phyloP scores from a whole-genome alignment of 345 rosid species.

The Laguncularia racemosa region DNA sequence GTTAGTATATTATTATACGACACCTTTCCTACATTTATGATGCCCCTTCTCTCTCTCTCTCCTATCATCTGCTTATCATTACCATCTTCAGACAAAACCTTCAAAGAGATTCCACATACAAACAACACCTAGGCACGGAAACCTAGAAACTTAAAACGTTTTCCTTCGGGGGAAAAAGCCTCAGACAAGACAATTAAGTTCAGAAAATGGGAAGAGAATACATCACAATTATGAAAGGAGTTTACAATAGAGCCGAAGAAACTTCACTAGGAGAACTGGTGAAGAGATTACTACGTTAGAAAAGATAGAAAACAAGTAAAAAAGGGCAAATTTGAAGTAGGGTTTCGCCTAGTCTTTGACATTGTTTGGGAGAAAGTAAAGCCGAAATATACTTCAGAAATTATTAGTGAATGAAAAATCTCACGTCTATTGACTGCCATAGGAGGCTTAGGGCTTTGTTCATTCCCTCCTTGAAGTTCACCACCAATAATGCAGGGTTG shows the following conservation, averaged over 20 bases:
- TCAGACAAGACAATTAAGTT: too few relatives aligned
- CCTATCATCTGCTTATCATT: neutral
- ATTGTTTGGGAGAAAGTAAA: too few relatives aligned
- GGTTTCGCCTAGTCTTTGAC: too few relatives aligned
- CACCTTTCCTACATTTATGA: neutral
- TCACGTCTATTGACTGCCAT: slow-evolving; percentile 70
- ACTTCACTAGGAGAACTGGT: too few relatives aligned
- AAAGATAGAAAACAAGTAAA: too few relatives aligned
- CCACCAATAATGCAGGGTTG: slow-evolving; percentile 51
- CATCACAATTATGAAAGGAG: too few relatives aligned
- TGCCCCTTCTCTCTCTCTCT: slow-evolving; percentile 16
- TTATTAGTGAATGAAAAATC: slow-evolving; percentile 10
- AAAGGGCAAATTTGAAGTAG: too few relatives aligned
- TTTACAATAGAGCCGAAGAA: too few relatives aligned
- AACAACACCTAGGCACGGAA: slow-evolving; percentile 31
- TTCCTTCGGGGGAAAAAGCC: too few relatives aligned
- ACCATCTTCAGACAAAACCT: slow-evolving; percentile 35
- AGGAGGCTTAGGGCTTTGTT: slow-evolving; percentile 67
- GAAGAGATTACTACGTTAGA: too few relatives aligned
- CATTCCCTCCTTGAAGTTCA: slow-evolving; percentile 37
- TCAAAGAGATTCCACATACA: slow-evolving; percentile 8
- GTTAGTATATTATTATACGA: slow-evolving; percentile 28
- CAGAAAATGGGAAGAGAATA: too few relatives aligned
- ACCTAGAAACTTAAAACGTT: neutral
- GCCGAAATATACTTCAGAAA: neutral